These are phyloP conservation scores for Mycotypha africana DNA, from an alignment of 371 early-diverging fungal species.

Conservation along the genomic window DNA sequence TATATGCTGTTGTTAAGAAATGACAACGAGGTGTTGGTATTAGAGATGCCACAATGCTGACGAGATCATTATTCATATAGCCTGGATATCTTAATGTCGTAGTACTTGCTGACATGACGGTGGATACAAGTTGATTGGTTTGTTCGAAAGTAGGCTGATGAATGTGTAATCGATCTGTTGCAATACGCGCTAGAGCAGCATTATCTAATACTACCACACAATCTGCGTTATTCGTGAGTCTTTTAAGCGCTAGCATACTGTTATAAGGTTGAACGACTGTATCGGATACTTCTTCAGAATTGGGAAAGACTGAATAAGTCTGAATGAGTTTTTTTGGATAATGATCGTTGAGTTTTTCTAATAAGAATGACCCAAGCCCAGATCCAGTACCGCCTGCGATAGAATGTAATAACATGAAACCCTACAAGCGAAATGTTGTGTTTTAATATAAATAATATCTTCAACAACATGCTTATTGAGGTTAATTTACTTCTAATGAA, in stretches of 20 bases:
- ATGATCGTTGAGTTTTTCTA: constrained; percentile 88
- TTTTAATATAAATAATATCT: too few relatives aligned
- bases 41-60: constrained; percentile 90
- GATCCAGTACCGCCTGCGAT: constrained; percentile 98
- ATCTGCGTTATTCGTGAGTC: constrained; percentile 91
- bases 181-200: constrained; percentile 91
- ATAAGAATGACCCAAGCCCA: constrained; percentile 87
- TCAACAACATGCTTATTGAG: too few relatives aligned
- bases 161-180: constrained; percentile 90
- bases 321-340: constrained; percentile 98
- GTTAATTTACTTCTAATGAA: constrained; percentile 64
- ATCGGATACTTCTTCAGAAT: constrained; percentile 94
- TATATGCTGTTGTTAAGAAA: constrained; percentile 95
- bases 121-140: constrained; percentile 97
- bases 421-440: too few relatives aligned
- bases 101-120: constrained; percentile 98
- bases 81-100: constrained; percentile 98
- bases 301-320: constrained; percentile 99
- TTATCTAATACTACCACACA: constrained; percentile 96
- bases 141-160: constrained; percentile 93
- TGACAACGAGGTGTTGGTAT: constrained; percentile 97
- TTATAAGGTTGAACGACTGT: constrained; percentile 99
- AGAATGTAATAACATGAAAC: constrained; percentile 89
- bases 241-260: constrained; percentile 91
- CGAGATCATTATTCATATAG: constrained; percentile 98